These are phyloP conservation scores for Hygrophila difformis DNA, from an alignment of 257 asterid species.

Conservation along the genomic window DNA sequence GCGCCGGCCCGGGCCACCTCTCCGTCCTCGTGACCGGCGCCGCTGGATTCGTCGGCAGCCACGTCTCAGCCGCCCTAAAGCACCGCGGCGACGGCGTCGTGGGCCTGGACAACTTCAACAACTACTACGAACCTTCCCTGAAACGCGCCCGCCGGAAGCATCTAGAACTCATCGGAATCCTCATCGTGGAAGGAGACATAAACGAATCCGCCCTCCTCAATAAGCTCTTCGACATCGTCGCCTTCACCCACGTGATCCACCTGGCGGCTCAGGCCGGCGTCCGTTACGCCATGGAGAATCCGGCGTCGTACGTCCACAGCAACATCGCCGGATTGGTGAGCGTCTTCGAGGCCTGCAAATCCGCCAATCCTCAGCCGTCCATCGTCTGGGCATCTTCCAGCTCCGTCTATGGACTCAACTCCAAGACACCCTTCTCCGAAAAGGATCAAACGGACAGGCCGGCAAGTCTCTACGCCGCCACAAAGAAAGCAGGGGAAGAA, in stretches of 20 bases:
- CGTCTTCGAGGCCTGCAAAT: neutral
- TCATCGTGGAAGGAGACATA: constrained; percentile 21
- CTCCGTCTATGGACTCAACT: neutral
- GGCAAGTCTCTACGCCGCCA: neutral
- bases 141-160: constrained; percentile 23
- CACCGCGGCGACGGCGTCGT: constrained; percentile 28
- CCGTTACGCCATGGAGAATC: neutral
- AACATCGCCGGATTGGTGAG: neutral
- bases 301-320: neutral
- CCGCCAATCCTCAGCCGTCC: neutral
- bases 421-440: neutral
- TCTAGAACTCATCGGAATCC: constrained; percentile 10
- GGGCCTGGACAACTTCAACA: constrained; percentile 26
- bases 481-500: neutral
- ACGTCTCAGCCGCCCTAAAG: constrained; percentile 24
- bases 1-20: neutral
- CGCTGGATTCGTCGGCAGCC: constrained; percentile 29
- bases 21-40: constrained; percentile 24
- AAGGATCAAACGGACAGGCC: neutral
- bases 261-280: neutral
- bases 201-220: constrained; percentile 11
- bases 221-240: neutral
- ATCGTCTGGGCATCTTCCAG: neutral
- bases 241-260: neutral
- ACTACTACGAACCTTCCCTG: constrained; percentile 25